Base-by-base conservation (phyloP, 2,329 filamentous ascomycete genomes). In the Verticillium albo-atrum region DNA sequence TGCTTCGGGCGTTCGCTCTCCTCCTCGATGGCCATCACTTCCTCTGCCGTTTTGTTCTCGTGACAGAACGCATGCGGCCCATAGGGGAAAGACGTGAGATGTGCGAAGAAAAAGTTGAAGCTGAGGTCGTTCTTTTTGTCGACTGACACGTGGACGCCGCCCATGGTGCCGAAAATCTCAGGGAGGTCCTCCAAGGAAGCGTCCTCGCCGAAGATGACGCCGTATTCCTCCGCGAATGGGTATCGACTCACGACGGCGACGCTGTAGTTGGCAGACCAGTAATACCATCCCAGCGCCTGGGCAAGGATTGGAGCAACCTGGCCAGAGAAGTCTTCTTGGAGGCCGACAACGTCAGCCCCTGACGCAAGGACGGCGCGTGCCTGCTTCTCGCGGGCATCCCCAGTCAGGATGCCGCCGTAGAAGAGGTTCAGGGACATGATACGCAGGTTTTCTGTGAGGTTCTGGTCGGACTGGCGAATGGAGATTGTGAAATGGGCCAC, bases 21-120 rank as follows among this genome's bases (percentile, higher is more conserved):
- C 47, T 71, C 50, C 6, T 60, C 67, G 6, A 37, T 37, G 12
- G 14, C 34, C 34, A 37, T 12, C 6, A 77, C 72, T 52, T 68
- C 56, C 1, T 72, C 71, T 3, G 68, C 61, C 2, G 65, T 63
- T 65, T 71, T 68, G 23, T 71, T 65, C 51, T 72, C 66, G 50
- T 71, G 77, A 68, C 76, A 78, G 58, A 76, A 74, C 54, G 75
- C 75, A 60, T 78, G 77, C 0, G 76, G 76, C 1, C 76, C 75
- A 35, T 78, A 78, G 0, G 76, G 76, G 30, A 66, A 64, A 37
- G 69, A 72, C 2, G 70, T 73, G 5, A 77, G 60, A 56, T 77
- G 75, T 42, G 67, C 67, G 25, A 69, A 70, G 66, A 70, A 75
- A 51, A 76, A 66, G 59, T 74, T 72, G 56, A 75, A 37, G 34